Conservation (phyloP, 2,329 filamentous ascomycete genomes). For the Fusarium anguioides region DNA sequence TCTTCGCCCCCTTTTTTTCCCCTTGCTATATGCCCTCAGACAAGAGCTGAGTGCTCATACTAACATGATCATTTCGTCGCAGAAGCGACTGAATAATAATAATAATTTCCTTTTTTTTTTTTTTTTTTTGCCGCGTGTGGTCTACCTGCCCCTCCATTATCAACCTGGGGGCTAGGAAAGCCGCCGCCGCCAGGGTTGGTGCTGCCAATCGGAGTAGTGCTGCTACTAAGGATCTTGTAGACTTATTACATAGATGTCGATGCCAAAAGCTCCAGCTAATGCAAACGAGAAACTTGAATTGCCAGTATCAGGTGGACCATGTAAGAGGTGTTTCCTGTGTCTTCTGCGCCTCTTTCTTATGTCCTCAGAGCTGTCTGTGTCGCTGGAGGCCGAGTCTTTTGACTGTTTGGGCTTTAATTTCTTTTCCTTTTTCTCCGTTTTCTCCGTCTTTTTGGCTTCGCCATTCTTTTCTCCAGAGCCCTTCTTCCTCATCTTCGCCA, state of each 20-base stretch:
- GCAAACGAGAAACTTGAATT: constrained; percentile 77
- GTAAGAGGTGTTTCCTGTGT: constrained; percentile 67
- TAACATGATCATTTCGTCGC: too few relatives aligned
- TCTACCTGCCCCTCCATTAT: too few relatives aligned
- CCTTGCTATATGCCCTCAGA: too few relatives aligned
- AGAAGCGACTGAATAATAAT: too few relatives aligned
- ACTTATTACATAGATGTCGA: constrained; percentile 73
- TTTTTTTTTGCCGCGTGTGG: too few relatives aligned
- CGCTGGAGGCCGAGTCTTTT: constrained; percentile 36
- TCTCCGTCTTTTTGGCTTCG: constrained; percentile 14
- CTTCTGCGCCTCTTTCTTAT: constrained; percentile 35
- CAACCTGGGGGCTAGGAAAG: too few relatives aligned
- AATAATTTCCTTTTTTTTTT: too few relatives aligned
- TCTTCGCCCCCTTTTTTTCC: too few relatives aligned
- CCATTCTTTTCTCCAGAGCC: constrained; percentile 4
- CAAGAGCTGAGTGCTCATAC: too few relatives aligned
- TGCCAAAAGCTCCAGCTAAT: constrained; percentile 71
- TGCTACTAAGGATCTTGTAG: constrained; percentile 66
- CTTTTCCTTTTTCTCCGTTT: constrained; percentile 29
- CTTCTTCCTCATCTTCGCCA: constrained; percentile 34
- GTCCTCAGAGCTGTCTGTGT: constrained; percentile 43
- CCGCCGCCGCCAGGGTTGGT: too few relatives aligned
- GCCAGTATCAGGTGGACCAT: constrained; percentile 79
- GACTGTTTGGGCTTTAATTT: constrained; percentile 48
- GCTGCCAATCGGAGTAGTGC: too few relatives aligned